Evolutionary conservation across 345 rosid species (phyloP), one percentile per base, ranked within the genome.

Genomic region (Garcia nutans): DNA sequence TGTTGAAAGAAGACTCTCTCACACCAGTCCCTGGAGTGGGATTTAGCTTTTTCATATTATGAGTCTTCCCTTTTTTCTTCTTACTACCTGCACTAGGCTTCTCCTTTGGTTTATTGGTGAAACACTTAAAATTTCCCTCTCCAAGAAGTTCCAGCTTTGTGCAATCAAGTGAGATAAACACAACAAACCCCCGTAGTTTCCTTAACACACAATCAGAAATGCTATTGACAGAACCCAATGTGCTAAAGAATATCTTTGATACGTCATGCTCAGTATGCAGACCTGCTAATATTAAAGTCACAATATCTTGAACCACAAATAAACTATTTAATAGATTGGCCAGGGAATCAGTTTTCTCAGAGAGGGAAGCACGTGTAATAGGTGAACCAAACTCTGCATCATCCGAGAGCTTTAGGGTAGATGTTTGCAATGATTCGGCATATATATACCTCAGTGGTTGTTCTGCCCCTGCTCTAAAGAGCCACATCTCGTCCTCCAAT

Each of bases 121-220:
- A 82, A 76, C 78, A 75, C 68, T 78, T 87, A 62, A 74, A 75
- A 74, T 78, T 87, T 73, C 79, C 88, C 23, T 91, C 96, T 72
- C 81, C 88, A 42, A 95, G 88, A 72, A 94, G 97, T 85, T 95
- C 99, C 83, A 85, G 75, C 83, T 83, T 93, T 80, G 89, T 88
- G 78, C 81, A 90, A 70, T 92, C 97, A 82, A 91, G 86, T 70
- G 89, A 91, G 81, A 90, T 81, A 76, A 82, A 78, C 91, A 86
- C 85, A 67, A 95, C 84, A 74, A 87, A 79, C 75, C 89, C 99
- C 75, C 99, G 82, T 68, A 93, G 37, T 84, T 89, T 95, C 79
- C 97, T 87, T 20, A 87, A 78, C 58, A 95, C 65, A 81, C 93
- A 84, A 87, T 95, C 99, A 76, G 82, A 58, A 57, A 91, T 61